Evolutionary conservation across 2,329 filamentous ascomycete genomes (phyloP).

Genomic region (Laburnicola sp.): DNA sequence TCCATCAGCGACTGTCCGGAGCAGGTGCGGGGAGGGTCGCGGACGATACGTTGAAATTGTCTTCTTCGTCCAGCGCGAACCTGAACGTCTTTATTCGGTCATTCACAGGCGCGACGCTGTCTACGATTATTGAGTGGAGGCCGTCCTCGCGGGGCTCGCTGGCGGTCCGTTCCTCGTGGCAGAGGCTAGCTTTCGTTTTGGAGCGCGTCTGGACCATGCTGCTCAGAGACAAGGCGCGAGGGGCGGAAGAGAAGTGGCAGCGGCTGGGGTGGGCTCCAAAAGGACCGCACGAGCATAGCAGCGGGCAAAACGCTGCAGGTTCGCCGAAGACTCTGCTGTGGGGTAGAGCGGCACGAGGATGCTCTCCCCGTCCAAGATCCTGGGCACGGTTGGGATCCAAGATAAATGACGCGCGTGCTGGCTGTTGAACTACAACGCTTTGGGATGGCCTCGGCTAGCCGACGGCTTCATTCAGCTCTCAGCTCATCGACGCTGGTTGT

Average conservation of each 20-base stretch:
- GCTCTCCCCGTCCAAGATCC: neutral
- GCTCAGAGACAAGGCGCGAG: constrained; percentile 24
- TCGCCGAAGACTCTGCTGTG: constrained; percentile 9
- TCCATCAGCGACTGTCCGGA: constrained; percentile 34
- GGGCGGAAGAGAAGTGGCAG: constrained; percentile 19
- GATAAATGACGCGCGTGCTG: constrained; percentile 4
- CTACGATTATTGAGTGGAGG: constrained; percentile 65
- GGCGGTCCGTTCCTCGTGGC: constrained; percentile 73
- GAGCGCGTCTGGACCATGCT: constrained; percentile 39
- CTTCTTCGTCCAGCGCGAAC: constrained; percentile 59
- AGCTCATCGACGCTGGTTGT: neutral
- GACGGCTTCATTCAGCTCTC: constrained; percentile 2
- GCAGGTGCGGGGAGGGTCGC: constrained; percentile 26
- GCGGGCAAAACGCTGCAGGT: constrained; percentile 1
- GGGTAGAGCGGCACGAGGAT: neutral
- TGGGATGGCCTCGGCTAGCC: constrained; percentile 4
- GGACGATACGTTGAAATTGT: constrained; percentile 53
- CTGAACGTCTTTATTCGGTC: constrained; percentile 68
- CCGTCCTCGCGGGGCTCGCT: constrained; percentile 70
- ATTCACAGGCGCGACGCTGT: constrained; percentile 66
- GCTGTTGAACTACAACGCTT: neutral
- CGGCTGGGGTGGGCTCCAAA: constrained; percentile 7
- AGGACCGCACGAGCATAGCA: constrained; percentile 11
- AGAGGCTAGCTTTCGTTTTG: constrained; percentile 33
- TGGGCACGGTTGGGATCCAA: neutral